A percentile compares a stretch with the other conserved stretches of the same genome.
phyloP scores from a whole-genome alignment of 2,329 filamentous ascomycete species.

The Clarireedia homoeocarpa region DNA sequence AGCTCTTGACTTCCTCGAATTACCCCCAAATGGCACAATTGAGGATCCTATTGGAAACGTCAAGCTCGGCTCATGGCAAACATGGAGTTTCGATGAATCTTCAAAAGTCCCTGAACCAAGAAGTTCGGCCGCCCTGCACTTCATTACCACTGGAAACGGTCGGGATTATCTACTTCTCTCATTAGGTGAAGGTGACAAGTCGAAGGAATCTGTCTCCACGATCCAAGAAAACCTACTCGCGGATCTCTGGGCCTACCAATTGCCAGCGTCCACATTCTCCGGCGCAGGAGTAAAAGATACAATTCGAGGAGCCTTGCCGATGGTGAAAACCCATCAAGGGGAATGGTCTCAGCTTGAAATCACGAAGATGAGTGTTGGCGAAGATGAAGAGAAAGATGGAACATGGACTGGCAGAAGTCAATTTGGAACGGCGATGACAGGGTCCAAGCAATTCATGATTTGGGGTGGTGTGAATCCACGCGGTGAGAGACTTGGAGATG shows the following conservation, averaged over 20 bases:
- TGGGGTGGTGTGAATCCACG: not conserved
- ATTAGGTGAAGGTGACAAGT: not conserved
- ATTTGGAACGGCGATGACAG: conserved; percentile 5
- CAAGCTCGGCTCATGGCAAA: not conserved
- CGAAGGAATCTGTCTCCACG: not conserved
- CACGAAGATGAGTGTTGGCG: not conserved
- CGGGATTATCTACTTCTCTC: conserved; percentile 1
- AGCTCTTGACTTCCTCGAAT: not conserved
- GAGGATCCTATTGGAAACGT: not conserved
- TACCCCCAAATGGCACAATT: not conserved
- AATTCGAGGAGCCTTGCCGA: not conserved
- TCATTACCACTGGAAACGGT: not conserved
- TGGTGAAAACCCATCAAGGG: not conserved
- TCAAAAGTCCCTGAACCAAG: not conserved
- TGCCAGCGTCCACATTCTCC: not conserved
- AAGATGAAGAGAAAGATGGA: conserved; percentile 2
- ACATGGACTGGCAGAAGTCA: conserved; percentile 1
- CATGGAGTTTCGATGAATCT: not conserved
- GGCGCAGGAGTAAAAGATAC: not conserved
- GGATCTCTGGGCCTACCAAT: conserved; percentile 1
- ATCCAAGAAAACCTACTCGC: not conserved
- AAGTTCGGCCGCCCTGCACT: not conserved
- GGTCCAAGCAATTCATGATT: conserved; percentile 2
- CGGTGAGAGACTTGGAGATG: conserved; percentile 1
- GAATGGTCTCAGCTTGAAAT: conserved; percentile 3